Conservation (phyloP, 495 filamentous ascomycete species). For the Penicillium cataractarum region DNA sequence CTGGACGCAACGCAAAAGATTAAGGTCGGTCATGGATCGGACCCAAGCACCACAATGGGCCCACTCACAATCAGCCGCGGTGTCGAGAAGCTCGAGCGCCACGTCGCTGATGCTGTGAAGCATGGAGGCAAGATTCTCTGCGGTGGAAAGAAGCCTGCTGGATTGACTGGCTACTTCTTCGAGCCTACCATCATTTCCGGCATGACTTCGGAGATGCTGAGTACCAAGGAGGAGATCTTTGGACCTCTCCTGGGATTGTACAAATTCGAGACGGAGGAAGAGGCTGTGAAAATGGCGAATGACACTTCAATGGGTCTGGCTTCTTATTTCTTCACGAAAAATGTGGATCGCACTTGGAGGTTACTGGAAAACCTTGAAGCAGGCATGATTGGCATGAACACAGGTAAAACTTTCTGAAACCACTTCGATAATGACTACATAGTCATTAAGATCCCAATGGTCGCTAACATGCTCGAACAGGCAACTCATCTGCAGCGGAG, state of each 20-base stretch:
- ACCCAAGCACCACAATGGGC: not conserved
- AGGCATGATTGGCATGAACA: not conserved
- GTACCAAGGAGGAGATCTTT: not conserved
- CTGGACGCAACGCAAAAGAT: not conserved
- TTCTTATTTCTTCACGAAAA: not conserved
- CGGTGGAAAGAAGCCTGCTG: not conserved
- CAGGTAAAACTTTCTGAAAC: not conserved
- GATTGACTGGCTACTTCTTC: not conserved
- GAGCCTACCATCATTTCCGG: not conserved
- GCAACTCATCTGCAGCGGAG: conserved; percentile 14
- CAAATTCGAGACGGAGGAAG: not conserved
- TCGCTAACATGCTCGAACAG: not conserved
- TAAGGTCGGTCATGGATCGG: not conserved
- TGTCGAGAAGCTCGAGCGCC: not conserved
- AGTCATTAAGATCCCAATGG: not conserved
- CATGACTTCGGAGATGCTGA: not conserved
- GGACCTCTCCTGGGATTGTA: not conserved
- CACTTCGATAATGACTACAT: not conserved
- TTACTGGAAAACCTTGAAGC: not conserved
- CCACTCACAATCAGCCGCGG: not conserved
- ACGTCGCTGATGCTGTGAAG: not conserved
- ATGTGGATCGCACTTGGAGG: not conserved
- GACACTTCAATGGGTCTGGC: not conserved
- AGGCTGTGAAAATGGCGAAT: not conserved
- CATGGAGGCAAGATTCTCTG: not conserved